These are phyloP conservation scores for Suillus luteus DNA, from an alignment of 768 basidiomycete genomes.

Conservation along the genomic window DNA sequence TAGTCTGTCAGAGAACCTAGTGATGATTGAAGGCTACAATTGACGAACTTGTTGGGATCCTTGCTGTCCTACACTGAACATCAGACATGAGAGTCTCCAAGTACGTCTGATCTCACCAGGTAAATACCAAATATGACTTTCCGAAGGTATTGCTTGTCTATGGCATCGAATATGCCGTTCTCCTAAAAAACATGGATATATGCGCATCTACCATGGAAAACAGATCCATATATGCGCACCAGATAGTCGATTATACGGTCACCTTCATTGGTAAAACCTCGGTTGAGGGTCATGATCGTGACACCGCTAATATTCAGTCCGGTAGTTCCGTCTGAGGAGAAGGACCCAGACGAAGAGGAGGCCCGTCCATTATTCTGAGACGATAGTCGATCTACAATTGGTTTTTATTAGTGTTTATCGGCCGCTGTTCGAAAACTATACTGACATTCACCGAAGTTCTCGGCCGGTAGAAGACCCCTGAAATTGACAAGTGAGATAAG, in stretches of 20 bases:
- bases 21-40: constrained; percentile 2
- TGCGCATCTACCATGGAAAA: constrained; percentile 15
- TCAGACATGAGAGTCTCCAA: constrained; percentile 2
- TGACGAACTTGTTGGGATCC: constrained; percentile 77
- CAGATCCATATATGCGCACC: constrained; percentile 43
- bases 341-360: constrained; percentile 36
- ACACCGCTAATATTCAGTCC: constrained; percentile 58
- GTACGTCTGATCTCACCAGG: constrained; percentile 49
- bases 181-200: constrained; percentile 50
- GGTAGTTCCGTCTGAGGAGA: constrained; percentile 39
- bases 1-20: constrained; percentile 17
- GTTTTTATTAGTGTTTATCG: background rate
- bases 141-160: constrained; percentile 81
- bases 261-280: constrained; percentile 81
- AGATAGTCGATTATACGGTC: constrained; percentile 82
- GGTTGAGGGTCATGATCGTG: constrained; percentile 70
- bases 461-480: constrained; percentile 76
- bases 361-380: constrained; percentile 34
- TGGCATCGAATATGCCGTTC: constrained; percentile 82
- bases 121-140: constrained; percentile 88
- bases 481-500: constrained; percentile 14
- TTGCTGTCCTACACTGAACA: constrained; percentile 61
- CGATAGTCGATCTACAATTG: constrained; percentile 29
- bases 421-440: background rate
- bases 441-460: constrained; percentile 74